Conservation (phyloP, 2,329 filamentous ascomycete genomes). For the Coniochaeta pulveracea region DNA sequence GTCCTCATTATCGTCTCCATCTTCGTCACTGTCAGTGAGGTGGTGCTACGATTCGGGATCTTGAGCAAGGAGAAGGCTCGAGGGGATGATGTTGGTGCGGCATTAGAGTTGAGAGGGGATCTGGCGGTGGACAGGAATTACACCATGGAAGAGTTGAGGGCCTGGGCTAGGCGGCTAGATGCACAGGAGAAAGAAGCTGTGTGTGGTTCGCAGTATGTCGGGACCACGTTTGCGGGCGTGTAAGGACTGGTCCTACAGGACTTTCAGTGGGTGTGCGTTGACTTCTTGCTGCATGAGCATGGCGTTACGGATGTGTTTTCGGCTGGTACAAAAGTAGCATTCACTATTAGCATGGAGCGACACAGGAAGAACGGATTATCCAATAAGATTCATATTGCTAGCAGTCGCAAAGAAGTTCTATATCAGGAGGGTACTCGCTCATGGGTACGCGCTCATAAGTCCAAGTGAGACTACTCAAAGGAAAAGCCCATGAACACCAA, state of each 20-base stretch:
- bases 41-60: slow-evolving; percentile 74
- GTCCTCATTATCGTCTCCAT: slow-evolving; percentile 86
- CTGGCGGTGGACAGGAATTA: slow-evolving; percentile 10
- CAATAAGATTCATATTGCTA: not conserved
- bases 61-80: slow-evolving; percentile 33
- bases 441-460: not conserved
- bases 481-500: not conserved
- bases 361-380: not conserved
- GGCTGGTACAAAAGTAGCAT: not conserved
- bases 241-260: slow-evolving; percentile 5
- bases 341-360: not conserved
- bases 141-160: slow-evolving; percentile 17
- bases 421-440: not conserved
- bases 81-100: slow-evolving; percentile 5
- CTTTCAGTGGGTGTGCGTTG: not conserved
- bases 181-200: slow-evolving; percentile 16
- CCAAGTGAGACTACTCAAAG: not conserved
- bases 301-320: not conserved
- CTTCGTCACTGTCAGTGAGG: slow-evolving; percentile 80
- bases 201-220: slow-evolving; percentile 16
- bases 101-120: slow-evolving; percentile 2
- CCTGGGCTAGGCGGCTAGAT: slow-evolving; percentile 12
- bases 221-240: slow-evolving; percentile 17
- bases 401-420: not conserved
- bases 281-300: slow-evolving; percentile 1